Conservation (phyloP, 441 rosid species). For the Viola pubescens region DNA sequence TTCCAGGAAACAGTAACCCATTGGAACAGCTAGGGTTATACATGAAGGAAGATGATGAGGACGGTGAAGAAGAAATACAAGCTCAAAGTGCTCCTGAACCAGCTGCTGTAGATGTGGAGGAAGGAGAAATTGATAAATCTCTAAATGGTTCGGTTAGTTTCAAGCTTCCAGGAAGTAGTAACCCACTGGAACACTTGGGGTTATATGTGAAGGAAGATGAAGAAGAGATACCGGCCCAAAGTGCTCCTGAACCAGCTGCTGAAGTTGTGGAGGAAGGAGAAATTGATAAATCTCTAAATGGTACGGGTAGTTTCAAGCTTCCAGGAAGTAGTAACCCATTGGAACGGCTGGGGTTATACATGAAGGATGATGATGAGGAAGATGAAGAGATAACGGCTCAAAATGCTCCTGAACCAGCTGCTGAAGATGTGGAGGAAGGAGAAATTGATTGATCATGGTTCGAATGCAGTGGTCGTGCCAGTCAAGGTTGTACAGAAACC, state of each 20-base stretch:
- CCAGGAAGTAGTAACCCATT: no score
- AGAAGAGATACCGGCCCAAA: background rate
- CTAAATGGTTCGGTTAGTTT: background rate
- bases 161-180: no score
- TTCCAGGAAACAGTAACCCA: constrained; percentile 60
- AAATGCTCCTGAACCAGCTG: no score
- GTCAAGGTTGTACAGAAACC: constrained; percentile 50
- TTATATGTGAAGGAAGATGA: no score
- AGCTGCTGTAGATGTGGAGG: constrained; percentile 39
- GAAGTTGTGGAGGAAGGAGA: no score
- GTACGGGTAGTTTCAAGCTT: background rate
- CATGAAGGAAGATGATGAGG: constrained; percentile 79
- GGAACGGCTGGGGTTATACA: no score
- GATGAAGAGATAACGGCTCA: no score
- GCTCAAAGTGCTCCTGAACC: constrained; percentile 27
- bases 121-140: constrained; percentile 44
- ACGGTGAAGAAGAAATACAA: constrained; percentile 36
- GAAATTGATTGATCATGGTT: constrained; percentile 10
- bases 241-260: no score
- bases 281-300: background rate
- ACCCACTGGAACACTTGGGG: no score
- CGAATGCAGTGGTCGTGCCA: constrained; percentile 43
- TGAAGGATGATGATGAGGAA: no score
- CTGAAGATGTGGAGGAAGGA: no score
- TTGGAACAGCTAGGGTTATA: constrained; percentile 73